Evolutionary conservation across 441 rosid species (phyloP).

Genomic region (Isatis lusitanica): DNA sequence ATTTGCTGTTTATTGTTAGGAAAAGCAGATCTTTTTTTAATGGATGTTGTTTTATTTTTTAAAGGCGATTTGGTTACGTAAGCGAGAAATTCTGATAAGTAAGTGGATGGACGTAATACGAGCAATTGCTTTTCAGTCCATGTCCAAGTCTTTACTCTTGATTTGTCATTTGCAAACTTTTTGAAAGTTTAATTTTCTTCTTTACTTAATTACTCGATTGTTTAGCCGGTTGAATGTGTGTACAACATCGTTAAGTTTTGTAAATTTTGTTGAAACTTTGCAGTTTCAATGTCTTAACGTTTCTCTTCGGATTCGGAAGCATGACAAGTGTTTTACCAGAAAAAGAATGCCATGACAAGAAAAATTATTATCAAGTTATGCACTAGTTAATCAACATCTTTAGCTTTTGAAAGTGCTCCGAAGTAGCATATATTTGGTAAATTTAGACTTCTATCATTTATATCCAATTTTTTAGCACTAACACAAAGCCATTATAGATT

Average conservation of each 20-base stretch:
- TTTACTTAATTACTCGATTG: background rate
- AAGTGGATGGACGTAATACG: conserved; percentile 43
- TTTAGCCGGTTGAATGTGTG: background rate
- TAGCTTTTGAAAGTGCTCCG: background rate
- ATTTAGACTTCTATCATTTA: background rate
- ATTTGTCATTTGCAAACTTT: conserved; percentile 6
- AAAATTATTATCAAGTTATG: background rate
- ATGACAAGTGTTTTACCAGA: background rate
- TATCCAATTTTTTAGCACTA: background rate
- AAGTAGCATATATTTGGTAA: background rate
- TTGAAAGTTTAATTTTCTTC: background rate
- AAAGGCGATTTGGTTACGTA: conserved; percentile 35
- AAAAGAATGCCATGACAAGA: background rate
- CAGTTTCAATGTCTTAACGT: background rate
- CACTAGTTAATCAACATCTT: conserved; percentile 1
- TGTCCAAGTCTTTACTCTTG: background rate
- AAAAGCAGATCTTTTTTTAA: conserved; percentile 19
- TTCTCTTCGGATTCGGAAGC: background rate
- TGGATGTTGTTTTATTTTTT: conserved; percentile 16
- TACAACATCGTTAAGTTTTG: background rate
- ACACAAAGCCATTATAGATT: background rate
- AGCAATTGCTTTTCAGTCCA: conserved; percentile 37
- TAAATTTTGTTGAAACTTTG: background rate
- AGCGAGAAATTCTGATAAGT: conserved; percentile 32
- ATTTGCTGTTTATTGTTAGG: background rate